Evolutionary conservation across 2,329 filamentous ascomycete species (phyloP).

Genomic region (Exophiala spinifera): DNA sequence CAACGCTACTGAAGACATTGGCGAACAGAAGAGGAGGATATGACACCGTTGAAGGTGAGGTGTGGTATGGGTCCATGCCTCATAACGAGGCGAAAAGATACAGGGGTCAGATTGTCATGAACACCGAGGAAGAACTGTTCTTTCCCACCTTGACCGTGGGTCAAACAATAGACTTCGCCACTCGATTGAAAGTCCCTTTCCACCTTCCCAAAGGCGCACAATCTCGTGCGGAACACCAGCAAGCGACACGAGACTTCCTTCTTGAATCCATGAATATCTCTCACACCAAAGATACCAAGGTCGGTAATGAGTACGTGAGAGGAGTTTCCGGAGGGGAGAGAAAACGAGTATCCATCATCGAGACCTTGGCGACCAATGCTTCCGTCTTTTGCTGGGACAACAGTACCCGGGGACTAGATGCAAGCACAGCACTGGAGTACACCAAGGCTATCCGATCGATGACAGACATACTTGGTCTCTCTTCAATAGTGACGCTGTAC

Average conservation of each 20-base stretch:
- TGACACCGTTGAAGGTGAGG: constrained; percentile 55
- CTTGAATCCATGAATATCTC: constrained; percentile 56
- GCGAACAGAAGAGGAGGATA: constrained; percentile 62
- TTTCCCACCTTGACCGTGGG: constrained; percentile 52
- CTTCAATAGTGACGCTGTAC: constrained; percentile 64
- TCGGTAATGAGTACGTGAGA: constrained; percentile 64
- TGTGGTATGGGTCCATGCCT: constrained; percentile 53
- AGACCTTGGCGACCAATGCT: constrained; percentile 57
- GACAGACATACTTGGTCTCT: constrained; percentile 60
- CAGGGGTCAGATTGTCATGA: constrained; percentile 57
- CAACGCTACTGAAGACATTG: constrained; percentile 66
- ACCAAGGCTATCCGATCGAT: constrained; percentile 60
- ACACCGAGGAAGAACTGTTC: constrained; percentile 53
- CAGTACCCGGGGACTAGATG: constrained; percentile 63
- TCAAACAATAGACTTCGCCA: constrained; percentile 54
- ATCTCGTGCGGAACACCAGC: constrained; percentile 46
- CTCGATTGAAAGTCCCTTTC: constrained; percentile 56
- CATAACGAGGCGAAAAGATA: constrained; percentile 45
- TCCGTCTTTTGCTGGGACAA: constrained; percentile 67
- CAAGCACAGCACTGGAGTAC: constrained; percentile 62
- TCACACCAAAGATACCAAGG: constrained; percentile 63
- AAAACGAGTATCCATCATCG: constrained; percentile 67
- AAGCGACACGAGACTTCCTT: constrained; percentile 53
- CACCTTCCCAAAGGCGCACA: constrained; percentile 38
- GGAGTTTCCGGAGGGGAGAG: constrained; percentile 67